Percentiles rank a stretch among this genome's conserved stretches.
phyloP scores from a whole-genome alignment of 192 early-diverging fungal genomes.

The Entomortierella parvispora region DNA sequence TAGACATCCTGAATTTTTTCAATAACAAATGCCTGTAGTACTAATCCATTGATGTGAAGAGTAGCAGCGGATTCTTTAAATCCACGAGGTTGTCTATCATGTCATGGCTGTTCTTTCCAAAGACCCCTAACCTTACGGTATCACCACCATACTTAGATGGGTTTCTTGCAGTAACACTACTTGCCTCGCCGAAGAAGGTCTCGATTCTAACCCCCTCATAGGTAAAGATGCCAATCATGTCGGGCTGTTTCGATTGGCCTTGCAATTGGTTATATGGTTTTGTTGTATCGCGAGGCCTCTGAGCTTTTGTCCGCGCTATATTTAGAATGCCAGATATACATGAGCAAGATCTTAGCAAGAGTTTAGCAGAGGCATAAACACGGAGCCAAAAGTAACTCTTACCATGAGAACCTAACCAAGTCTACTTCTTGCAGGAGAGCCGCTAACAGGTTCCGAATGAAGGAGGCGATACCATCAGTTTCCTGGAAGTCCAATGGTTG shows the following conservation, averaged over 20 bases:
- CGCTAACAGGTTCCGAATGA: constrained; percentile 31
- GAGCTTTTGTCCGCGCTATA: constrained; percentile 32
- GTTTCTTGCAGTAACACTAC: constrained; percentile 28
- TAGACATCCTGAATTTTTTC: constrained; percentile 22
- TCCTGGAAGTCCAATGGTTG: constrained; percentile 43
- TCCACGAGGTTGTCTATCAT: constrained; percentile 38
- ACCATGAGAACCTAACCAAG: constrained; percentile 44
- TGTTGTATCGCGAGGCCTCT: constrained; percentile 35
- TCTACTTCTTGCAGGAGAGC: constrained; percentile 40
- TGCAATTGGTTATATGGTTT: constrained; percentile 32
- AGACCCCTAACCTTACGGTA: constrained; percentile 31
- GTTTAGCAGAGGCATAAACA: constrained; percentile 11
- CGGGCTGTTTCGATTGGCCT: constrained; percentile 32
- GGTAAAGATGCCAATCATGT: constrained; percentile 33
- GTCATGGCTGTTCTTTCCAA: constrained; percentile 41
- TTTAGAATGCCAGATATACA: constrained; percentile 28
- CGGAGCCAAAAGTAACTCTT: constrained; percentile 19
- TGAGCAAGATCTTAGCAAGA: constrained; percentile 19
- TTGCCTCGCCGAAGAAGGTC: constrained; percentile 40
- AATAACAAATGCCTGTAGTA: constrained; percentile 29
- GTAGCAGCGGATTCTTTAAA: constrained; percentile 27
- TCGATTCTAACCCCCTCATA: constrained; percentile 29
- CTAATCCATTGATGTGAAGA: constrained; percentile 37
- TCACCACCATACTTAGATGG: constrained; percentile 37
- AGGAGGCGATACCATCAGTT: constrained; percentile 40